Base-by-base conservation (phyloP, 1,139 yeast species). In the Lodderomyces orthopsilosis region DNA sequence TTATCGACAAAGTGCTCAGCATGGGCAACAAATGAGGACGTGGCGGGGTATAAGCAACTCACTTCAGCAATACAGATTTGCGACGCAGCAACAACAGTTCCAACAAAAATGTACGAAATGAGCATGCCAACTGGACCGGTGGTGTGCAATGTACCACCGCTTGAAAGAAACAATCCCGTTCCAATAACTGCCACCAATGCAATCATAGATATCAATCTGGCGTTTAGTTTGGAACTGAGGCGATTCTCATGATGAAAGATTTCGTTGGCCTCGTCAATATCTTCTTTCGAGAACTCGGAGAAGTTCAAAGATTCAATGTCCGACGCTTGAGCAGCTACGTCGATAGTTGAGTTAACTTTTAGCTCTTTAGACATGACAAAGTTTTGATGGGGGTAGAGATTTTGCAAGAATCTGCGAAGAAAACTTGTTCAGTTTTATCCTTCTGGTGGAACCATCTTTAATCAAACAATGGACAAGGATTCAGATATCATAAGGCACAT, bases 121-220 rank as follows among this genome's bases (percentile, higher is more conserved):
- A 58, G 30, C 49, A 58, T 44, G 2, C 60, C 59, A 6, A 53
- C 58, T 10, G 52, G 51, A 13, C 62, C 61, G 9, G 47, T 47
- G 15, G 43, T 43, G 14, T 47, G 41, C 41, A 58, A 46, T 6
- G 59, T 51, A n/a, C 53, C 52, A 4, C 61, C 62, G 6, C 57
- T 51, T 14, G 56, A 51, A n/a, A 57, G 45, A 41, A 58, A 39
- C 37, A 58, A 44, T 9, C 62, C 62, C 2, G 65, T 61, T 32
- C 65, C 65, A 41, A 61, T 53, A 6, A 57, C 59, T 14, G 60
- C 62, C 13, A 57, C 68, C 38, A 65, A 55, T 3, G 70, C 55
- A 22, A 66, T 50, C 64, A 65, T 64, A 23, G 57, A 60, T 35
- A 66, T 52, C 39, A 63, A 68, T 46, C 70, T 56, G 42, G 58